These are phyloP conservation scores for Wilcoxina mikolae DNA, from an alignment of 495 filamentous ascomycete species.

Conservation along the genomic window DNA sequence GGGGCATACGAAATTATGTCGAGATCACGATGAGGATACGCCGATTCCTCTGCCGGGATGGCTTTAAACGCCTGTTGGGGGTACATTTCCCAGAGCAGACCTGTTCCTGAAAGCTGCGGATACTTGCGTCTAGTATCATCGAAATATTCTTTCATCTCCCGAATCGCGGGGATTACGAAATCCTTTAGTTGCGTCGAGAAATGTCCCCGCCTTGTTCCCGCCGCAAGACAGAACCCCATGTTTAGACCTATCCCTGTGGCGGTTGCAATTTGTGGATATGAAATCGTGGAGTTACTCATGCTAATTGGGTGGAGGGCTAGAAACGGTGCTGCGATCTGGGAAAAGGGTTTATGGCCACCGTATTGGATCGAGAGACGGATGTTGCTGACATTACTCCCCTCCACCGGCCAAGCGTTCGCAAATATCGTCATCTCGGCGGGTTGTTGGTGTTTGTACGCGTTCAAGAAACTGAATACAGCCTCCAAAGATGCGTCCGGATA, in stretches of 20 bases:
- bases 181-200: slow-evolving; percentile 1
- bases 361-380: background rate
- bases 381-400: background rate
- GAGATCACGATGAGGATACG: no score
- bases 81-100: slow-evolving; percentile 3
- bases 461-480: background rate
- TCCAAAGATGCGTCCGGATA: background rate
- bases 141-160: background rate
- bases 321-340: background rate
- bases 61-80: background rate
- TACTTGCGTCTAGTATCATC: background rate
- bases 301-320: background rate
- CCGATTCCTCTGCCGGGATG: no score
- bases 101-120: background rate
- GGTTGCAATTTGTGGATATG: background rate
- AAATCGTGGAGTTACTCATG: background rate
- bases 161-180: background rate
- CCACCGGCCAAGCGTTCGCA: background rate
- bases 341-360: background rate
- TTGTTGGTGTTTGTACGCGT: background rate
- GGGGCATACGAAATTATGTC: no score
- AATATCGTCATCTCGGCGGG: background rate
- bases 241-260: slow-evolving; percentile 3
- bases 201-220: background rate
- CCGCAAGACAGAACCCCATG: slow-evolving; percentile 2